Conservation (phyloP, 1,284 basidiomycete genomes). For the Pterula multifida region DNA sequence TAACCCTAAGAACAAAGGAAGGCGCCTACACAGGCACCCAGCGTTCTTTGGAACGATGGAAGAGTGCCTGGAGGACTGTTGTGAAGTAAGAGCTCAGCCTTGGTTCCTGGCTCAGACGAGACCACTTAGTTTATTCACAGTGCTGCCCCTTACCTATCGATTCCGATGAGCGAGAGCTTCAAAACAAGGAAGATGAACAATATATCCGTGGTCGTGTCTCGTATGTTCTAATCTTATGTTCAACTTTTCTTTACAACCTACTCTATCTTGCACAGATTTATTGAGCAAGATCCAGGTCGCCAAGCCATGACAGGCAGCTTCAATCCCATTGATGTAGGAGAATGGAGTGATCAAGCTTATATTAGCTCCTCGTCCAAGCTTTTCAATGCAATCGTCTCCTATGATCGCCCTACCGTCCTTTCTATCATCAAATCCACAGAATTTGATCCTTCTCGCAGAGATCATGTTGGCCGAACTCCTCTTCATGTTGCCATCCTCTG, state of each 20-base stretch:
- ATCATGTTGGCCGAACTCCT: constrained; percentile 45
- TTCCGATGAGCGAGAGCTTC: constrained; percentile 36
- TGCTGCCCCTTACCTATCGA: constrained; percentile 37
- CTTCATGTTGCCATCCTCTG: constrained; percentile 42
- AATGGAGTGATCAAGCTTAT: constrained; percentile 51
- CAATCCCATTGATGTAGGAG: constrained; percentile 52
- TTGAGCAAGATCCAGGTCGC: constrained; percentile 45
- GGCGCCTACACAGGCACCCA: constrained; percentile 46
- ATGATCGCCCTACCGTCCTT: constrained; percentile 26
- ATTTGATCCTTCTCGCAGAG: constrained; percentile 35
- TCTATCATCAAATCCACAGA: constrained; percentile 21
- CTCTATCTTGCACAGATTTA: constrained; percentile 25
- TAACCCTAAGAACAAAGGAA: constrained; percentile 47
- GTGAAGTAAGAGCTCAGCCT: constrained; percentile 28
- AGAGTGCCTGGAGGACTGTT: constrained; percentile 48
- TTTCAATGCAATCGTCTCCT: constrained; percentile 36
- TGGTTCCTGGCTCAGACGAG: background rate
- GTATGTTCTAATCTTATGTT: constrained; percentile 19
- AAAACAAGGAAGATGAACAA: constrained; percentile 35
- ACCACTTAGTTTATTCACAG: constrained; percentile 21
- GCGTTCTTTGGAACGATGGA: constrained; percentile 48
- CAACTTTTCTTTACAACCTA: background rate
- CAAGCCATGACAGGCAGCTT: constrained; percentile 51
- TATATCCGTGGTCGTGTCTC: constrained; percentile 41
- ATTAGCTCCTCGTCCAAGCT: constrained; percentile 38